Conservation (phyloP, 2,329 filamentous ascomycete genomes). For the Ambrosiella xylebori region DNA sequence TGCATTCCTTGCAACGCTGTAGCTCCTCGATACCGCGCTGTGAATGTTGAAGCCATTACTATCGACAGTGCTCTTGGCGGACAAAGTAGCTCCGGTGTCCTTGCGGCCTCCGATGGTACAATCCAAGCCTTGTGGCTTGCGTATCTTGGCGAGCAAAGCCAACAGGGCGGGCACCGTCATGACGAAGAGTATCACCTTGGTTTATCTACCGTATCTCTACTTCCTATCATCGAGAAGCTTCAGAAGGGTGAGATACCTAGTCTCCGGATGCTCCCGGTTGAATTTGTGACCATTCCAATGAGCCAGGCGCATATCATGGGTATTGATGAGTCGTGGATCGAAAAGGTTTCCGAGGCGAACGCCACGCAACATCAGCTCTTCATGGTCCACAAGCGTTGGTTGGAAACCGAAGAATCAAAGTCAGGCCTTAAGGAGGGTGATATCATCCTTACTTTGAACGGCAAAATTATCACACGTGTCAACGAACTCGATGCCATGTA, state of each 20-base stretch:
- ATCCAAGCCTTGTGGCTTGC: conserved; percentile 95
- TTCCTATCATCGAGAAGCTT: conserved; percentile 78
- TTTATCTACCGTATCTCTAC: conserved; percentile 68
- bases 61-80: conserved; percentile 84
- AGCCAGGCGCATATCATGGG: conserved; percentile 94
- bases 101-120: conserved; percentile 75
- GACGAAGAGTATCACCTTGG: conserved; percentile 96
- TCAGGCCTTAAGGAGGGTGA: conserved; percentile 65
- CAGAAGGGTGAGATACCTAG: conserved; percentile 63
- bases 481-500: conserved; percentile 96
- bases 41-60: conserved; percentile 92
- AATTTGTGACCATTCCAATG: conserved; percentile 93
- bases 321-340: conserved; percentile 88
- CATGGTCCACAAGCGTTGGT: conserved; percentile 85
- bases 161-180: conserved; percentile 46
- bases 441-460: conserved; percentile 79
- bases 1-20: conserved; percentile 87
- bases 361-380: conserved; percentile 90
- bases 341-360: conserved; percentile 74
- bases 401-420: conserved; percentile 33
- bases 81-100: conserved; percentile 85
- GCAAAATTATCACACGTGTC: conserved; percentile 80
- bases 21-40: conserved; percentile 80
- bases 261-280: conserved; percentile 79
- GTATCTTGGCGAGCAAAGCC: conserved; percentile 78